Conservation (phyloP, 2,329 filamentous ascomycete species). For the Penicillium hesseltinei region DNA sequence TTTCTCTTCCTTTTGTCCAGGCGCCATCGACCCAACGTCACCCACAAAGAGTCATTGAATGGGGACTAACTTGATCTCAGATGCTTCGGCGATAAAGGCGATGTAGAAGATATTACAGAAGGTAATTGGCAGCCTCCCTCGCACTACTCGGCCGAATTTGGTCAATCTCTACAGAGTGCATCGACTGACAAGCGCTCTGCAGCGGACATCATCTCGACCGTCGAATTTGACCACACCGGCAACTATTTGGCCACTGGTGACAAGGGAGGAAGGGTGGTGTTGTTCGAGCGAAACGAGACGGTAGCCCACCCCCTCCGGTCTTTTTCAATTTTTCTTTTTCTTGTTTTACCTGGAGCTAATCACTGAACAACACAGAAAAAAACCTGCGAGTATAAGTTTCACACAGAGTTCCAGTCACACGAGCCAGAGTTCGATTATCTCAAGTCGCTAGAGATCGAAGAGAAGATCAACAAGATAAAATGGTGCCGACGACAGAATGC, state of each 20-base stretch:
- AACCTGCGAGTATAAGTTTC: conserved; percentile 99
- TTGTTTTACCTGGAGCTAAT: conserved; percentile 33
- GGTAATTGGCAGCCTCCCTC: conserved; percentile 51
- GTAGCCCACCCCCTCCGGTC: conserved; percentile 47
- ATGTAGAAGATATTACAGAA: conserved; percentile 98
- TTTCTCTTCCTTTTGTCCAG: neutral
- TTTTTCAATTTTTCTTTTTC: neutral
- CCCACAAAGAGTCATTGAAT: neutral
- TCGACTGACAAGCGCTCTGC: conserved; percentile 16
- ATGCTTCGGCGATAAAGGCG: conserved; percentile 99
- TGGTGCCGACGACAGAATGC: conserved; percentile 98
- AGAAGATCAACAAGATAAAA: conserved; percentile 99
- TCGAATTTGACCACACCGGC: conserved; percentile 54
- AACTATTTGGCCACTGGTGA: conserved; percentile 54
- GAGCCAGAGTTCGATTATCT: conserved; percentile 99
- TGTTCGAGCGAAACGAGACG: conserved; percentile 79
- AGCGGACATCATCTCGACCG: conserved; percentile 54
- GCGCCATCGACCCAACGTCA: neutral
- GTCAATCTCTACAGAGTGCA: conserved; percentile 3
- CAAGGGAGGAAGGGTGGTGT: conserved; percentile 52
- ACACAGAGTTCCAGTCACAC: conserved; percentile 99
- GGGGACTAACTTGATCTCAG: conserved; percentile 48
- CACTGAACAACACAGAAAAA: conserved; percentile 69
- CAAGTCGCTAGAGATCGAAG: conserved; percentile 98
- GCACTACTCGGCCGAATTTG: conserved; percentile 2